These are phyloP conservation scores for Gypsophila paniculata DNA, from an alignment of 179 eudicot species.

Conservation along the genomic window DNA sequence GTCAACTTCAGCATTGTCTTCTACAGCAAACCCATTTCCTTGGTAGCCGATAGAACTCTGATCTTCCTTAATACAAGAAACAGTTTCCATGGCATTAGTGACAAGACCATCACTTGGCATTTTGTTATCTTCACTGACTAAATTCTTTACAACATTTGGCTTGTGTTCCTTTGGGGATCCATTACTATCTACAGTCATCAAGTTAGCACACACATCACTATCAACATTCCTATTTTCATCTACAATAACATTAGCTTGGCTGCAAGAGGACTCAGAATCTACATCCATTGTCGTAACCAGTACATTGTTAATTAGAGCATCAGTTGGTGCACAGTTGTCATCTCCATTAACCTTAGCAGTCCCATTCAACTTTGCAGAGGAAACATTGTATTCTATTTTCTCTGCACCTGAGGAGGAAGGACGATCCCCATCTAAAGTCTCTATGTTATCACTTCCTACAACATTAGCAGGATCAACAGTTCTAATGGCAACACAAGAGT, in stretches of 20 bases:
- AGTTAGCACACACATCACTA: conserved; percentile 34
- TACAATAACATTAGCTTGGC: conserved; percentile 31
- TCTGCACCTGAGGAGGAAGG: conserved; percentile 33
- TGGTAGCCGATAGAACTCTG: conserved; percentile 26
- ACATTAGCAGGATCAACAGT: conserved; percentile 30
- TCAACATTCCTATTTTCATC: conserved; percentile 43
- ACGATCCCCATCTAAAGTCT: conserved; percentile 34
- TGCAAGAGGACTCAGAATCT: conserved; percentile 65
- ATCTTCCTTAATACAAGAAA: conserved; percentile 31
- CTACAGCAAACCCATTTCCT: conserved; percentile 34
- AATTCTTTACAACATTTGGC: conserved; percentile 30
- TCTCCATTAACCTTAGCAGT: conserved; percentile 32
- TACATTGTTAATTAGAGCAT: conserved; percentile 33
- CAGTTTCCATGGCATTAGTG: conserved; percentile 30
- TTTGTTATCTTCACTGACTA: conserved; percentile 33
- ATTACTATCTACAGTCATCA: conserved; percentile 41
- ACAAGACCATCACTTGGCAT: conserved; percentile 34
- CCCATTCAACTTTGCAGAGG: conserved; percentile 36
- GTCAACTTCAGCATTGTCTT: conserved; percentile 36
- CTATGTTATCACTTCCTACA: conserved; percentile 31
- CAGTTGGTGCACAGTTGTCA: conserved; percentile 27
- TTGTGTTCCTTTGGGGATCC: conserved; percentile 41
- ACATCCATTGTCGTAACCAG: conserved; percentile 35
- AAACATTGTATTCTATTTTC: conserved; percentile 35
- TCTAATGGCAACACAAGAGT: conserved; percentile 26